phyloP scores from a whole-genome alignment of 352 stramenopile genomes.

The Saprolegnia parasitica region DNA sequence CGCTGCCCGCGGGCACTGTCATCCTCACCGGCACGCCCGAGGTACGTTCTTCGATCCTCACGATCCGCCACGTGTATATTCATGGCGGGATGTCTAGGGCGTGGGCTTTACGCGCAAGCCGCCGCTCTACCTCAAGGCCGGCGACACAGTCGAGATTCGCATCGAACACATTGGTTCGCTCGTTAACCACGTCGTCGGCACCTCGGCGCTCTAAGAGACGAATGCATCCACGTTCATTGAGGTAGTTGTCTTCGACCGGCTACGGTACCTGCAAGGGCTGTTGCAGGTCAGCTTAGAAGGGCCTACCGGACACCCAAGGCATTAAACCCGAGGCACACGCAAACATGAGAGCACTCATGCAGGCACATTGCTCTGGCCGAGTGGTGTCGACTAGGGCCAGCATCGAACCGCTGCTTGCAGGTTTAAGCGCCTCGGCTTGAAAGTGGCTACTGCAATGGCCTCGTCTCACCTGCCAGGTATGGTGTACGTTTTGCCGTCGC shows the following conservation, averaged over 20 bases:
- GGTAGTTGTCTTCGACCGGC: too few species aligned
- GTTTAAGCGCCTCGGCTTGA: too few species aligned
- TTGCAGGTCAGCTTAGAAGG: too few species aligned
- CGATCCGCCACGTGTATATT: background rate
- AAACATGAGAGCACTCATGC: too few species aligned
- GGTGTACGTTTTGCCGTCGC: too few species aligned
- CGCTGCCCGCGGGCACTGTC: slow-evolving; percentile 78
- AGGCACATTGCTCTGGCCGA: too few species aligned
- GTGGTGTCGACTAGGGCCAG: too few species aligned
- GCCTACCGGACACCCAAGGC: background rate
- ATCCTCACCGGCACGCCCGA: slow-evolving; percentile 89
- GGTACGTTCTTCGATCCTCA: slow-evolving; percentile 34
- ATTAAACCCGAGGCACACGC: too few species aligned
- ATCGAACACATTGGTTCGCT: slow-evolving; percentile 88
- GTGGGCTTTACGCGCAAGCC: slow-evolving; percentile 86
- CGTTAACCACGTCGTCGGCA: slow-evolving; percentile 71
- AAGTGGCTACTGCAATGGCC: too few species aligned
- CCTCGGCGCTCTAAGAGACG: slow-evolving; percentile 52
- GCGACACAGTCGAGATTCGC: slow-evolving; percentile 87
- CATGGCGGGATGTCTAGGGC: slow-evolving; percentile 37
- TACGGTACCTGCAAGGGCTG: too few species aligned
- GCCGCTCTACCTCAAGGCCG: slow-evolving; percentile 76
- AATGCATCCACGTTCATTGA: background rate
- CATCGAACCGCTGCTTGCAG: too few species aligned
- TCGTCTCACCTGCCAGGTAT: too few species aligned